Base-by-base conservation (phyloP, 352 stramenopile species). In the Globisporangium uncinulatum region DNA sequence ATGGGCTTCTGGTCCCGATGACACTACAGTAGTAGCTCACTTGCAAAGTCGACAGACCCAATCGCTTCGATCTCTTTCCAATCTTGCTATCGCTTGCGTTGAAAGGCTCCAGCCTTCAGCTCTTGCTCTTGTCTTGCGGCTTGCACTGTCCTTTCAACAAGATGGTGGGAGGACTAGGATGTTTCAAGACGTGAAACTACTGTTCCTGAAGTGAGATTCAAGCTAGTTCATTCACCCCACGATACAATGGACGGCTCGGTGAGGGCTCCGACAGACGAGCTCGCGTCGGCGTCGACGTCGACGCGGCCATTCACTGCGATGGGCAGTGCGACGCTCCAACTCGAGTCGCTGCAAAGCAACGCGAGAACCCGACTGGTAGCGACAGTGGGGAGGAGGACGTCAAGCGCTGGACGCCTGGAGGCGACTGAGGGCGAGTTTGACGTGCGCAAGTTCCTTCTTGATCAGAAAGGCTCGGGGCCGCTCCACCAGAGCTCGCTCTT, bases 401-500 rank as follows among this genome's bases (percentile, higher is more conserved):
- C 17, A 1, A 54, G 51, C 2, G 6, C 7, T 21, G 31, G 7
- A 17, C 36, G 34, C 0, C n/a, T 53, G 37, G 36, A 65, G 15
- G 6, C 54, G 6, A 14, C 41, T 15, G 39, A 53, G 14, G 50
- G 59, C 13, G 73, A 84, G 24, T 89, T 89, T 24, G 71, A 89
- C 29, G 77, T 88, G 24, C 73, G 64, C 51, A 77, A 81, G 46
- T 87, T 89, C 43, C 55, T 89, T 3, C 49, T 89, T 3, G 64
- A 88, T 36, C 78, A 92, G 56, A 89, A 88, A 39, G 56, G 53
- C 11, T 48, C 63, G 0, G 73, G 79, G 41, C 68, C 74, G 15
- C 65, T 87, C 1, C 74, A 89, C 52, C 74, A 83, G 48, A 86
- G 68, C 39, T 61, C 75, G 1, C 57, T 92, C 15, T 92, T 92